Percentiles rank a stretch among this genome's conserved stretches.
phyloP scores from a whole-genome alignment of 352 stramenopile genomes.

The Salisapilia sapeloensis region DNA sequence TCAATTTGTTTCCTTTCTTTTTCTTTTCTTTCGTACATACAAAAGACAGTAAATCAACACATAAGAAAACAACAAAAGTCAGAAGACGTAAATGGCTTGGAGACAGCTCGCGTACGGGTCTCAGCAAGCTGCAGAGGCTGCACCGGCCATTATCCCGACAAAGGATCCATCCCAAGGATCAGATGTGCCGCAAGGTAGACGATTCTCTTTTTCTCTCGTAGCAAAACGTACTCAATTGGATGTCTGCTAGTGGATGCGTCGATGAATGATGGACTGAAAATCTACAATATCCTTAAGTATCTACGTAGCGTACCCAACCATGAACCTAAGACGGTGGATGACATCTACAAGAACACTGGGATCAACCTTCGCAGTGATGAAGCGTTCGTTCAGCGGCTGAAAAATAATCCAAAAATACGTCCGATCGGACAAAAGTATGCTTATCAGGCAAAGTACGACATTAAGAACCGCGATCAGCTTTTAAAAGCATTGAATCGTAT shows the following conservation, averaged over 20 bases:
- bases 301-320: conserved; percentile 69
- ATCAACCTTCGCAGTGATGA: background rate
- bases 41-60: too few species aligned
- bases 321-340: conserved; percentile 36
- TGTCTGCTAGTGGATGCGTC: conserved; percentile 46
- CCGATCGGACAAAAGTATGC: conserved; percentile 58
- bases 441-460: conserved; percentile 80
- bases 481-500: conserved; percentile 65
- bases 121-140: conserved; percentile 46
- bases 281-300: conserved; percentile 81
- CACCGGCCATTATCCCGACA: conserved; percentile 34
- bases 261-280: conserved; percentile 73
- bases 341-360: conserved; percentile 74
- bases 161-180: conserved; percentile 27
- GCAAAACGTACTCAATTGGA: background rate
- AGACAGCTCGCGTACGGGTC: conserved; percentile 71
- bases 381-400: conserved; percentile 25
- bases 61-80: too few species aligned
- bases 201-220: background rate
- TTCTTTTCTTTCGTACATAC: too few species aligned
- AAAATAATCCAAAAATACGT: conserved; percentile 78
- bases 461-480: conserved; percentile 67
- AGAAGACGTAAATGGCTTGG: too few species aligned
- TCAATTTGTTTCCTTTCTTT: too few species aligned
- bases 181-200: conserved; percentile 37